Conservation (phyloP, 2,329 filamentous ascomycete genomes). For the Chaetoscypha palmicola region DNA sequence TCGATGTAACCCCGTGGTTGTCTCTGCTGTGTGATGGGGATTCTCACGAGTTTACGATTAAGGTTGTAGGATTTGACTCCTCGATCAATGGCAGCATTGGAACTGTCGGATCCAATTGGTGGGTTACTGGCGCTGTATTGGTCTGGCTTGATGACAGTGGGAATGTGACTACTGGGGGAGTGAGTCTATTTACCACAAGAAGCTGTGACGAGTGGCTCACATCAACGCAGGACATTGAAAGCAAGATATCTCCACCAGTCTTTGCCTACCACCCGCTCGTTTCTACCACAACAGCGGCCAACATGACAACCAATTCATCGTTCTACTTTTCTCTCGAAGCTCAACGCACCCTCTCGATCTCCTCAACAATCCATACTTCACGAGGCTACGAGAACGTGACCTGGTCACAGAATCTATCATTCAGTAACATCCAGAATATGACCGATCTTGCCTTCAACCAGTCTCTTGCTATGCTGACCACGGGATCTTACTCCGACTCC, state of each 20-base stretch:
- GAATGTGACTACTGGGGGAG: slow-evolving; percentile 45
- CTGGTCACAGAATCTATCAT: slow-evolving; percentile 17
- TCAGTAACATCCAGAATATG: slow-evolving; percentile 16
- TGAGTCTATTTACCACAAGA: too few species aligned
- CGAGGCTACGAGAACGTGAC: slow-evolving; percentile 9
- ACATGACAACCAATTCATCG: slow-evolving; percentile 2
- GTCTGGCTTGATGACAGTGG: slow-evolving; percentile 55
- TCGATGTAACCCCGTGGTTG: slow-evolving; percentile 74
- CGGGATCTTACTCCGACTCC: slow-evolving; percentile 11
- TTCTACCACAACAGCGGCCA: slow-evolving; percentile 1
- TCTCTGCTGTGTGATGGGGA: slow-evolving; percentile 59
- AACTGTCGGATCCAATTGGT: slow-evolving; percentile 60
- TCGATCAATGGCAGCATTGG: slow-evolving; percentile 39
- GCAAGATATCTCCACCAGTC: neutral
- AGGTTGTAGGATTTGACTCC: slow-evolving; percentile 49
- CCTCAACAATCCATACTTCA: slow-evolving; percentile 16
- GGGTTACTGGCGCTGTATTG: slow-evolving; percentile 72
- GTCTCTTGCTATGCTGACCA: slow-evolving; percentile 15
- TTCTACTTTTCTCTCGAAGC: slow-evolving; percentile 1
- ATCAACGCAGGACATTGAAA: slow-evolving; percentile 1
- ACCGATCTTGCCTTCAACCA: slow-evolving; percentile 14
- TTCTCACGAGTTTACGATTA: slow-evolving; percentile 60
- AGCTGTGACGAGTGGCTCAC: too few species aligned
- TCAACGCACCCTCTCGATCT: slow-evolving; percentile 10
- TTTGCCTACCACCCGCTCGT: slow-evolving; percentile 25